Evolutionary conservation across 495 filamentous ascomycete genomes (phyloP).

Genomic region (Lentithecium fluviatile): DNA sequence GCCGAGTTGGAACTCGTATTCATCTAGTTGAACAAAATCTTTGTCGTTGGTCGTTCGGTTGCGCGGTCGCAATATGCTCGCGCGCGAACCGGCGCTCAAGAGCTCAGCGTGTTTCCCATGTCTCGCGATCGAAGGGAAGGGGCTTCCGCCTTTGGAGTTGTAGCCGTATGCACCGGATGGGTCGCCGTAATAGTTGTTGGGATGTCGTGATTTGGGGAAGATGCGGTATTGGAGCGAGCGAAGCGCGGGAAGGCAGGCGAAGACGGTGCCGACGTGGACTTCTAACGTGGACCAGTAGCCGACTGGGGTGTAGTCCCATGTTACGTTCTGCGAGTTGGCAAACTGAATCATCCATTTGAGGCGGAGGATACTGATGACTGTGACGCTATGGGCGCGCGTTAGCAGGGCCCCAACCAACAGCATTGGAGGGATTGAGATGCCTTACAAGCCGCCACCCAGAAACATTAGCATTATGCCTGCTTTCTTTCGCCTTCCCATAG

Average conservation of each 20-base stretch:
- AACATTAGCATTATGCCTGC: conserved; percentile 54
- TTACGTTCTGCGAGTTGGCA: conserved; percentile 39
- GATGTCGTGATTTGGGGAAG: conserved; percentile 10
- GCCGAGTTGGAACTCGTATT: conserved; percentile 14
- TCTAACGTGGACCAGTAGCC: conserved; percentile 41
- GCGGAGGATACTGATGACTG: conserved; percentile 46
- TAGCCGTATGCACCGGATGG: conserved; percentile 5
- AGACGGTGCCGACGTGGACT: conserved; percentile 42
- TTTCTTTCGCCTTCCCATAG: conserved; percentile 50
- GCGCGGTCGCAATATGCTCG: conserved; percentile 7
- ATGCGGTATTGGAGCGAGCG: conserved; percentile 26
- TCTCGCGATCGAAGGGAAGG: conserved; percentile 9
- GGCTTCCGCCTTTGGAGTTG: conserved; percentile 11
- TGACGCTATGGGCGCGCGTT: conserved; percentile 36
- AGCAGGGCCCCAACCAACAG: neutral
- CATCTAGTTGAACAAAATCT: conserved; percentile 19
- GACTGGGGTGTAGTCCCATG: conserved; percentile 37
- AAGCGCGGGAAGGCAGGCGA: conserved; percentile 41
- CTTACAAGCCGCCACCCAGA: conserved; percentile 54
- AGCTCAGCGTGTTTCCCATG: neutral
- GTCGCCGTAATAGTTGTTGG: neutral
- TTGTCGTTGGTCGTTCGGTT: conserved; percentile 14
- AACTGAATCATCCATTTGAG: conserved; percentile 44
- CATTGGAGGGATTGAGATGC: conserved; percentile 16
- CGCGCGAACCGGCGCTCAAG: neutral